Base-by-base conservation (phyloP, 1,284 basidiomycete species). In the Apiotrichum gamsii region DNA sequence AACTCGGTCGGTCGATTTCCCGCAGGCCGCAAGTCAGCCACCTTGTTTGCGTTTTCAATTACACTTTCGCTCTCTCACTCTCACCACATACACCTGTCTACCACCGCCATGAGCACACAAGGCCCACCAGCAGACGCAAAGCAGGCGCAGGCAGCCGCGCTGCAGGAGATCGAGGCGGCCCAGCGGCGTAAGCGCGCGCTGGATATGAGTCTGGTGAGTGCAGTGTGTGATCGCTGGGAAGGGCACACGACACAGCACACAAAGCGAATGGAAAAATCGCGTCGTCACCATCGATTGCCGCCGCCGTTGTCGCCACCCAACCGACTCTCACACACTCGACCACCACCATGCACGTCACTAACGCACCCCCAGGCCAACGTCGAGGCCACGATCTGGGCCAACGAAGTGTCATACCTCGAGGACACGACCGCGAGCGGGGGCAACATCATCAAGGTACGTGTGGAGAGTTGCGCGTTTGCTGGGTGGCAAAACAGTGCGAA, bases 401-500 rank as follows among this genome's bases (percentile, higher is more conserved):
- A 73, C 51, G 75, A 77, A 47, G 72, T 72, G 3, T 72, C 70
- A 29, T 77, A 77, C 52, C 65, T 77, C 18, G 67, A 68, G 37
- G 72, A 73, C 36, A 70, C 69, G n/a, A 62, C 63, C 3, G 55
- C 59, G 2, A 66, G 65, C 9, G 72, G 70, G 0, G 72, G 72
- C 3, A 74, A 74, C 53, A 72, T 74, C 42, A 69, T 74, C 56
- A 74, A 72, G 60, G 72, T 72, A 37, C 2, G 49, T 42, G 31
- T n/a, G n/a, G n/a, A n/a, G n/a, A n/a, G n/a, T n/a, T n/a, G n/a
- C n/a, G n/a, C n/a, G n/a, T n/a, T n/a, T n/a, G n/a, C n/a, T 15
- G n/a, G 33, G 21, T 16, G 8, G n/a, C n/a, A 9, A 18, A 5
- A 6, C 18, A 13, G 16, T 8, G 23, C 19, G 13, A 8, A 9